These are phyloP conservation scores for Tolypocladium capitatum DNA, from an alignment of 2,329 filamentous ascomycete species.

Conservation along the genomic window DNA sequence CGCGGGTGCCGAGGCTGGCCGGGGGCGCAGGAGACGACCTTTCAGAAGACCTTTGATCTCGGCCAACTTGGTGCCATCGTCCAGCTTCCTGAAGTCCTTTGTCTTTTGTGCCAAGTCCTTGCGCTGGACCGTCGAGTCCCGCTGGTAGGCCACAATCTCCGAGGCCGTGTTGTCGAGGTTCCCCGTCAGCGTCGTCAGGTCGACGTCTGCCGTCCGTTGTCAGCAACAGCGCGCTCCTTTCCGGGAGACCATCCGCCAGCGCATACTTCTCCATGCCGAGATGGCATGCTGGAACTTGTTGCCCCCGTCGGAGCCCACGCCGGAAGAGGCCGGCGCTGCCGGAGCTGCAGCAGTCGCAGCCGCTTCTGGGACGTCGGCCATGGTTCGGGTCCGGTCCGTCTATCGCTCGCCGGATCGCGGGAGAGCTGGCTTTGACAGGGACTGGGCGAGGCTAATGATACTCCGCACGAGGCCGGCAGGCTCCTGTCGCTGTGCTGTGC, in stretches of 20 bases:
- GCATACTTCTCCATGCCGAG: constrained; percentile 81
- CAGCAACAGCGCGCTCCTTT: constrained; percentile 5
- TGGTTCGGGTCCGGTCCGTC: constrained; percentile 6
- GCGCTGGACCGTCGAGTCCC: constrained; percentile 87
- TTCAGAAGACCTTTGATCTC: constrained; percentile 88
- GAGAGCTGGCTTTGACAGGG: not conserved
- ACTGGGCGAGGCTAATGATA: not conserved
- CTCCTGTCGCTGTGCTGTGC: not conserved
- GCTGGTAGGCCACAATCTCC: constrained; percentile 84
- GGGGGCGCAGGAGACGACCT: constrained; percentile 31
- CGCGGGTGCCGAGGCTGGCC: not conserved
- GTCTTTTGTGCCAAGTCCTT: constrained; percentile 99
- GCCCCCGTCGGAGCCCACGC: constrained; percentile 37
- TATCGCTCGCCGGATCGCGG: constrained; percentile 1
- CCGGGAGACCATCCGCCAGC: not conserved
- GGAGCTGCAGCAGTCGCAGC: constrained; percentile 13
- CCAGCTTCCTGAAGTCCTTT: constrained; percentile 90
- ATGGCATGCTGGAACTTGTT: constrained; percentile 98
- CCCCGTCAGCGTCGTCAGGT: constrained; percentile 70
- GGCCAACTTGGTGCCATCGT: constrained; percentile 71
- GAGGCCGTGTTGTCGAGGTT: constrained; percentile 87
- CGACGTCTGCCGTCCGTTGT: constrained; percentile 50
- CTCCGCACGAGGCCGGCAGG: not conserved
- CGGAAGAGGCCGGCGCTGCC: constrained; percentile 12
- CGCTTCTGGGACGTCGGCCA: constrained; percentile 20